phyloP scores from a whole-genome alignment of 345 rosid species.

The Bretschneidera sinensis region DNA sequence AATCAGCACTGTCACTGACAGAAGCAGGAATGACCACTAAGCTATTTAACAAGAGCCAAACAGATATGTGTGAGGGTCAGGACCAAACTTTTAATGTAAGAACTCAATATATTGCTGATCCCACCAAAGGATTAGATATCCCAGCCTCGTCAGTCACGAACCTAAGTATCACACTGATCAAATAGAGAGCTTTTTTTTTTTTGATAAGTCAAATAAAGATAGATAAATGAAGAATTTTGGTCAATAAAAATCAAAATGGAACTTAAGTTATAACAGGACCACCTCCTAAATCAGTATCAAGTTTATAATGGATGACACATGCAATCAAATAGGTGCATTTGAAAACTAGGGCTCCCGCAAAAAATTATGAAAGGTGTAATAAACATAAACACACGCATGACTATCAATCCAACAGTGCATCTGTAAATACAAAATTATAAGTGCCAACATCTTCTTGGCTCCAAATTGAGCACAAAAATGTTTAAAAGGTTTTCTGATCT shows the following conservation, averaged over 20 bases:
- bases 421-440: too few relatives aligned
- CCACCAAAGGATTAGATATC: background rate
- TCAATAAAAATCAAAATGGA: too few relatives aligned
- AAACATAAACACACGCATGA: background rate
- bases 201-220: background rate
- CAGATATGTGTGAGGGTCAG: too few relatives aligned
- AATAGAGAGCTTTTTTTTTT: too few relatives aligned
- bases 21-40: too few relatives aligned
- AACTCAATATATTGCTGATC: background rate
- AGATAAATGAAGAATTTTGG: background rate
- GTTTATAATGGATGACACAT: background rate
- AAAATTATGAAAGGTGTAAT: background rate
- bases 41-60: too few relatives aligned
- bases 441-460: background rate
- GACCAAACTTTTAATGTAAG: too few relatives aligned
- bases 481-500: background rate
- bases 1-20: too few relatives aligned
- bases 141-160: background rate
- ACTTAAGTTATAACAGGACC: too few relatives aligned
- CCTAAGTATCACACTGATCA: background rate
- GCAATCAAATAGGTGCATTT: background rate
- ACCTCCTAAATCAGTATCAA: background rate
- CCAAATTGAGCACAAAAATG: background rate
- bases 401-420: background rate
- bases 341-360: background rate